These are phyloP conservation scores for Vinca minor DNA, from an alignment of 257 asterid genomes.

Conservation along the genomic window DNA sequence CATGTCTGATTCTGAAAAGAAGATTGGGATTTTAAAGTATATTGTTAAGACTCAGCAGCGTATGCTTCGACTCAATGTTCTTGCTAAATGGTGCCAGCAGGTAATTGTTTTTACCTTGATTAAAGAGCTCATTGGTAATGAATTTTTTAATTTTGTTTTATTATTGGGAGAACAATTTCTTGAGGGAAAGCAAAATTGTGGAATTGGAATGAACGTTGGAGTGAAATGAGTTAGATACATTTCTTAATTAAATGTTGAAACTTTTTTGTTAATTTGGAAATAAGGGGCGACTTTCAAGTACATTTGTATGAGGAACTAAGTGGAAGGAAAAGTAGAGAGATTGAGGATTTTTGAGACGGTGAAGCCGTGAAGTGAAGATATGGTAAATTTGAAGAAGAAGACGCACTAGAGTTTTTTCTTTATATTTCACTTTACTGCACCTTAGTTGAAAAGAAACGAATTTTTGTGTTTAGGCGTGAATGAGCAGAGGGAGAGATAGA, in stretches of 20 bases:
- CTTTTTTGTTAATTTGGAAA: not conserved
- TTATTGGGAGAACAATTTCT: not conserved
- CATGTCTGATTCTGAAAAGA: constrained; percentile 77
- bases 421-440: not conserved
- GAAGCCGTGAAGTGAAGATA: not conserved
- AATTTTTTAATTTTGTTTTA: not conserved
- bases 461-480: not conserved
- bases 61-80: constrained; percentile 95
- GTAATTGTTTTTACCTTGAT: constrained; percentile 19
- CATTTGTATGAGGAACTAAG: not conserved
- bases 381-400: not conserved
- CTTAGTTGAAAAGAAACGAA: not conserved
- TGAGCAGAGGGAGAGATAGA: not conserved
- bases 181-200: no score
- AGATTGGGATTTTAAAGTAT: constrained; percentile 80
- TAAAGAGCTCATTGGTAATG: no score
- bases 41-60: constrained; percentile 96
- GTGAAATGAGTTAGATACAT: not conserved
- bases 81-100: constrained; percentile 99
- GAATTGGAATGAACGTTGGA: not conserved
- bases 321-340: not conserved
- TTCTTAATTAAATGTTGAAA: not conserved
- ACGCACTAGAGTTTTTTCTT: not conserved
- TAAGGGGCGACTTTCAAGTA: not conserved
- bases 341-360: not conserved